Evolutionary conservation across 2,329 filamentous ascomycete genomes (phyloP).

Genomic region (Exserohilum rostratum): DNA sequence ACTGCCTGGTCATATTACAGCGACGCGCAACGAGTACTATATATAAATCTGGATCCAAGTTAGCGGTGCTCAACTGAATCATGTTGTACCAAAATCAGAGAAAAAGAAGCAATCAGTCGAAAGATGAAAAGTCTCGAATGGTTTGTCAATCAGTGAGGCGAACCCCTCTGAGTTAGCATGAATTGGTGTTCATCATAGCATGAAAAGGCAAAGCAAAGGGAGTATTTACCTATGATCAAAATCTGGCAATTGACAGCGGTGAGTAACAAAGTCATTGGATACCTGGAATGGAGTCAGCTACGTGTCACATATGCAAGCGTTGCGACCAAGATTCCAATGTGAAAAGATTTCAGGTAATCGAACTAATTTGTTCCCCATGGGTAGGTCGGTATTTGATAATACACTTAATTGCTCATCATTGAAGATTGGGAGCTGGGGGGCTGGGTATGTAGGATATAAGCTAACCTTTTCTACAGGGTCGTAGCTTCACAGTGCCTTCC

Average conservation of each 20-base stretch:
- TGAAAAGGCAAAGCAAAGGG: neutral
- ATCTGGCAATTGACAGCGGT: neutral
- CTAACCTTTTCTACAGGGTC: constrained; percentile 20
- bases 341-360: constrained; percentile 46
- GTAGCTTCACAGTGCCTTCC: constrained; percentile 24
- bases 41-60: constrained; percentile 4
- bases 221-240: constrained; percentile 17
- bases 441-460: constrained; percentile 9
- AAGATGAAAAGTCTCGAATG: constrained; percentile 49
- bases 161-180: constrained; percentile 49
- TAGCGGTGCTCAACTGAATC: constrained; percentile 6
- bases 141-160: constrained; percentile 43
- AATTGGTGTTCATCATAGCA: constrained; percentile 47
- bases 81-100: neutral
- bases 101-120: constrained; percentile 40
- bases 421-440: constrained; percentile 8
- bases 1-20: neutral
- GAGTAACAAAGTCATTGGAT: neutral
- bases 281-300: constrained; percentile 25
- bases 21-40: neutral
- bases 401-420: constrained; percentile 48
- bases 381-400: constrained; percentile 50
- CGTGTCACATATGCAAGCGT: neutral
- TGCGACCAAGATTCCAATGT: constrained; percentile 2
- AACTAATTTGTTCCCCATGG: constrained; percentile 47